Evolutionary conservation across 257 asterid genomes (phyloP).

Genomic region (Dorcoceras hygrometricum): DNA sequence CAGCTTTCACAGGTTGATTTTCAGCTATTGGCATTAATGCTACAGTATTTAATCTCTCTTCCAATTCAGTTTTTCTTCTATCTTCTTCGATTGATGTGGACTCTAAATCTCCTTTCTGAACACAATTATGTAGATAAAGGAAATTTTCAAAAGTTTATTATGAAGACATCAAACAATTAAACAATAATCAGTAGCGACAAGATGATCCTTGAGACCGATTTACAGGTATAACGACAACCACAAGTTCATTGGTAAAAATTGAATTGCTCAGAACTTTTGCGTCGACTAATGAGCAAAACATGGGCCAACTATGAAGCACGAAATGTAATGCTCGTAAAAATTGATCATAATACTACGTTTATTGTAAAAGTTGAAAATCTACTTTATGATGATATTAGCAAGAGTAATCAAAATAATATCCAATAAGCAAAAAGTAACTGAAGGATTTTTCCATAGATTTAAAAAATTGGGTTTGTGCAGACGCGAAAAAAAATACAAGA

Average conservation of each 20-base stretch:
- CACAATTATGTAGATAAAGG: constrained; percentile 20
- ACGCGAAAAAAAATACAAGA: background rate
- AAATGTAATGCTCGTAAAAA: constrained; percentile 16
- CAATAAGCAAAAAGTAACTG: constrained; percentile 5
- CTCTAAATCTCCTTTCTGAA: constrained; percentile 46
- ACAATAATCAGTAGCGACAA: constrained; percentile 17
- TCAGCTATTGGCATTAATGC: constrained; percentile 47
- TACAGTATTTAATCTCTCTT: constrained; percentile 48
- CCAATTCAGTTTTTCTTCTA: constrained; percentile 42
- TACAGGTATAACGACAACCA: constrained; percentile 4
- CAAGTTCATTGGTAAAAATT: background rate
- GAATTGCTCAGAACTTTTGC: constrained; percentile 7
- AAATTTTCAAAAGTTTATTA: constrained; percentile 18
- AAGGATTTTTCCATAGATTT: background rate
- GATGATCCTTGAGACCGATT: constrained; percentile 22
- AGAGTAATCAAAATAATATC: constrained; percentile 5
- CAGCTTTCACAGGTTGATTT: constrained; percentile 36
- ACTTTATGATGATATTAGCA: constrained; percentile 2
- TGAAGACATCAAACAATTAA: constrained; percentile 18
- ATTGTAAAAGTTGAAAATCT: constrained; percentile 13
- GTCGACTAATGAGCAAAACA: constrained; percentile 6
- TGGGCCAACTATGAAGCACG: constrained; percentile 5
- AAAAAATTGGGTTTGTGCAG: background rate
- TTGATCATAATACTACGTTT: constrained; percentile 3
- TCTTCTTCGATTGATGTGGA: constrained; percentile 34